Base-by-base conservation (phyloP, 2,329 filamentous ascomycete genomes). In the Lecanosticta acicola region DNA sequence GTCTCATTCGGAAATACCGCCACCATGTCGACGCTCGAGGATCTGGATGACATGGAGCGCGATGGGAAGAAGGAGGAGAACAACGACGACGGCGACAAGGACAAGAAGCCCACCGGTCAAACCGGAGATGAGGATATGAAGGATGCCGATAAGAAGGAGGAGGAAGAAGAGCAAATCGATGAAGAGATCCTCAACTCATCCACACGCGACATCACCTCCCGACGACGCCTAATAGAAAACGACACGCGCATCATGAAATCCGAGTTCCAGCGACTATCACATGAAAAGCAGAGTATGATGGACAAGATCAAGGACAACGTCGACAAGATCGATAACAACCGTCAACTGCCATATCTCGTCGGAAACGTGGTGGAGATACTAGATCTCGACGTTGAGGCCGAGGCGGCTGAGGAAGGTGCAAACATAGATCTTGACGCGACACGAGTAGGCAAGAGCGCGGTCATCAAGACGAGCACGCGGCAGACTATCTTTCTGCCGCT, bases 271-370 rank as follows among this genome's bases (percentile, higher is more conserved):
- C 84, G 93, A 59, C 77, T 98, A 72, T 85, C 85, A 61, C 93
- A 98, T 63, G 93, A 98, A 73, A 95, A 95, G 74, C 82, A 85
- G 40, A 84, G 87, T 39, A 98, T 98, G 93, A 83, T 83, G 48
- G 91, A 97, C 70, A 97, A 96, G 77, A 97, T 98, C 70, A 97
- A 96, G 78, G 93, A 98, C 67, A 98, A 98, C 65, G 74, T 87
- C 63, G 94, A 98, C 59, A 98, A 98, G 80, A 98, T 98, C 63
- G 90, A 94, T 58, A 97, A 98, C 72, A 98, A 98, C 76, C 81
- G 90, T 66, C 93, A 98, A 83, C 78, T 98, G 63, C 93, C 93
- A 33, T 98, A 98, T 68, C 85, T 98, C 10, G 93, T 98, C 56
- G 93, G 93, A 59, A 98, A 98, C 63, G 94, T 98, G 39, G 93